Base-by-base conservation (phyloP, 495 filamentous ascomycete genomes). In the Tuber calosporum region DNA sequence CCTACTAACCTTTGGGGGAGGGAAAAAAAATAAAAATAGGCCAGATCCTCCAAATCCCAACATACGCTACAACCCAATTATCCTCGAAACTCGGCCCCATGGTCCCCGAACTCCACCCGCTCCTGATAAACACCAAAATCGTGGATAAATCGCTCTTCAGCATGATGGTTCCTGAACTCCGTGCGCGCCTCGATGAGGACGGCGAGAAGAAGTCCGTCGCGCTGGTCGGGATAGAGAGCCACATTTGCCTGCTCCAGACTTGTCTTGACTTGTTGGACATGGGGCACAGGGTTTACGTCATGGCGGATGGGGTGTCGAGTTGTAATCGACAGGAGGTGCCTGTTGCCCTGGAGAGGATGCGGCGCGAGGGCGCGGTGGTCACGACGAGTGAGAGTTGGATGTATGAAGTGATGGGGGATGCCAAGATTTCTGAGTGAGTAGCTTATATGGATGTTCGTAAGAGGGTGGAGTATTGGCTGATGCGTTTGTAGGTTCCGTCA, bases 241-340 rank as follows among this genome's bases (percentile, higher is more conserved):
- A 99, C 82, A 94, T 99, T 80, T 99, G 95, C 84, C 89, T 99
- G 4, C 92, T 92, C 74, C 94, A 97, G 85, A 97, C 94, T 36
- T 88, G 91, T 40, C 85, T 98, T 2, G 95, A 97, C 83, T 81
- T 96, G 37, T 82, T 96, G 6, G 83, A 82, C 67, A 86, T 87
- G 1, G 93, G 92, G 0, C 92, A 97, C 82, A 83, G 87, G 66
- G 94, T 98, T 11, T 97, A 96, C 79, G 84, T 98, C 6, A 83
- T 97, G 11, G 92, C 93, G n/a, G 95, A 99, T 83, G 95, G 89
- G 8, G 78, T 80, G 2, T 80, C 78, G 2, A 93, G 90, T 83
- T 90, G 91, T 79, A 95, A 97, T 83, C 82, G 84, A 34, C 89
- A 91, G 81, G 95, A 99, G 84, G 85, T 94, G 41, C 87, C 86